Conservation (phyloP, 495 filamentous ascomycete genomes). For the Pseudomonodictys pantanalensis region DNA sequence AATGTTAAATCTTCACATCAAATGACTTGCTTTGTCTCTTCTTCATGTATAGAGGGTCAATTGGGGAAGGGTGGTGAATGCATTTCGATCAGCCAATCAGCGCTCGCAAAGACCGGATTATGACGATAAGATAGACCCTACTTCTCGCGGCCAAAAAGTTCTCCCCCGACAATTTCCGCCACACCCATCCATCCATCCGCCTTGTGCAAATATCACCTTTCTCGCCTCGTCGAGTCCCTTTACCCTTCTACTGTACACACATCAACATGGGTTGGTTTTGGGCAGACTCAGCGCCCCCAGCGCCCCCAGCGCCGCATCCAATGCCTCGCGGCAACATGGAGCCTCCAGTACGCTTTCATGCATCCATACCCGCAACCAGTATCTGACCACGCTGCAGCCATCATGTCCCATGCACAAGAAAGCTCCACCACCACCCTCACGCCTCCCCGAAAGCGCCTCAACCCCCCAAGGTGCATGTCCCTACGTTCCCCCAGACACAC, state of each 20-base stretch:
- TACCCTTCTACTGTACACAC: not conserved
- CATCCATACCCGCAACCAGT: not conserved
- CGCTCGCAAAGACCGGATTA: not conserved
- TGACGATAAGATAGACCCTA: constrained; percentile 17
- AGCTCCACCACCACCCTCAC: constrained; percentile 46
- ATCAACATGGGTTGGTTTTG: constrained; percentile 94
- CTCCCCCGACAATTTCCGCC: constrained; percentile 13
- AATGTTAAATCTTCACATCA: too few species aligned
- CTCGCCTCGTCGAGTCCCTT: not conserved
- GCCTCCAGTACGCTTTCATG: constrained; percentile 66
- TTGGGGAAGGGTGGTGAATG: too few species aligned
- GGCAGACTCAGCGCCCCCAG: constrained; percentile 63
- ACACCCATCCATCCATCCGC: constrained; percentile 8
- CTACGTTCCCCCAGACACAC: constrained; percentile 42
- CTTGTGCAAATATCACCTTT: not conserved
- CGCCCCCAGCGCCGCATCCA: constrained; percentile 47
- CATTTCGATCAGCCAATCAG: too few species aligned
- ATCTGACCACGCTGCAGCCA: constrained; percentile 56
- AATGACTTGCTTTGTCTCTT: too few species aligned
- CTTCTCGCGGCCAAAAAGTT: constrained; percentile 12
- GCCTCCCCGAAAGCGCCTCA: constrained; percentile 39
- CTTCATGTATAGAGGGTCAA: too few species aligned
- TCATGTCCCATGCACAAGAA: constrained; percentile 88
- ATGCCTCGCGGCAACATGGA: constrained; percentile 44
- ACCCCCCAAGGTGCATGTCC: constrained; percentile 51